Evolutionary conservation across 2,329 filamentous ascomycete species (phyloP).

Genomic region (Aspergillus ustus): DNA sequence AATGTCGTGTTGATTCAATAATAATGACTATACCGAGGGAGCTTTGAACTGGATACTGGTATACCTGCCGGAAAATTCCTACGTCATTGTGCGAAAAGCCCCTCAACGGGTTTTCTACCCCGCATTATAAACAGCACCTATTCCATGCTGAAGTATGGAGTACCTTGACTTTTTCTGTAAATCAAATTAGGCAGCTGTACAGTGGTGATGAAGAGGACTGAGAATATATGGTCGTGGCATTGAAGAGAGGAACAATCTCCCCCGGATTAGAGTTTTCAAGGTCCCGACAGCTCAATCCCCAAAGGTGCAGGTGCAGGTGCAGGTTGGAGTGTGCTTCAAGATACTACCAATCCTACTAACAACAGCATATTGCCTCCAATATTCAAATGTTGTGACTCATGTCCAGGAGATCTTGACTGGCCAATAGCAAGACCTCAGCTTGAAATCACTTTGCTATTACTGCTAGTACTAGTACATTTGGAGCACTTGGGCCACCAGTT

Average conservation of each 20-base stretch:
- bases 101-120: not conserved
- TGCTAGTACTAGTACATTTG: too few relatives aligned
- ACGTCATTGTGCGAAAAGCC: slow-evolving; percentile 11
- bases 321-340: not conserved
- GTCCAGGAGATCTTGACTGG: not conserved
- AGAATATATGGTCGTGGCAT: not conserved
- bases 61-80: not conserved
- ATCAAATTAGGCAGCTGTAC: not conserved
- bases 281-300: not conserved
- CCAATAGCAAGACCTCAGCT: not conserved
- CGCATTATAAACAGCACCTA: slow-evolving; percentile 4
- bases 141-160: too few relatives aligned
- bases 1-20: too few relatives aligned
- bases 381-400: not conserved
- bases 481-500: not conserved
- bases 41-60: too few relatives aligned
- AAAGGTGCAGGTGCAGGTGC: too few relatives aligned
- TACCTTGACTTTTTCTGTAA: not conserved
- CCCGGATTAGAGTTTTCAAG: not conserved
- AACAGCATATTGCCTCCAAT: not conserved
- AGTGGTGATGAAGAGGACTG: not conserved
- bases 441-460: slow-evolving; percentile 10
- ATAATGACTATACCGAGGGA: too few relatives aligned
- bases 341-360: not conserved
- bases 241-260: not conserved